phyloP scores from a whole-genome alignment of 768 basidiomycete genomes.

The Rhodotorula babjevae region DNA sequence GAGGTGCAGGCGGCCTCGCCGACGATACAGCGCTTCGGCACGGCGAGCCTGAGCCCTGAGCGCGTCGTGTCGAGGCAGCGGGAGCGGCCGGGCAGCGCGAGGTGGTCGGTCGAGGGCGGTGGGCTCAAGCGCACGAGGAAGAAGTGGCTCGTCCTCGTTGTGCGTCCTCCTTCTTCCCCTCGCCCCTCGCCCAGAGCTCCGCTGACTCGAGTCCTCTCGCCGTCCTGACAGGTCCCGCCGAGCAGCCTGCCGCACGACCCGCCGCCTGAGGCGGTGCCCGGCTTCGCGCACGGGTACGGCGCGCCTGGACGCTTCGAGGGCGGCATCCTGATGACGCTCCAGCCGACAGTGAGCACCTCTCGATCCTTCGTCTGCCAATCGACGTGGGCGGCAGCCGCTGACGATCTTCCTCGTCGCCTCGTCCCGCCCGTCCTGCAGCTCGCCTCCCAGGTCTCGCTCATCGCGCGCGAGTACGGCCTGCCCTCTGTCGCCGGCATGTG shows the following conservation, averaged over 20 bases:
- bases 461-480: conserved; percentile 75
- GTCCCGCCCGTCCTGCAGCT: conserved; percentile 52
- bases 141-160: conserved; percentile 23
- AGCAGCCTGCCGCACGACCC: conserved; percentile 14
- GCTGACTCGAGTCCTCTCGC: not conserved
- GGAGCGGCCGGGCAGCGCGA: not conserved
- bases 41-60: too few species aligned
- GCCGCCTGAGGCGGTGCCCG: conserved; percentile 6
- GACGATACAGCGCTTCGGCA: not conserved
- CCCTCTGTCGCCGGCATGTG: conserved; percentile 71
- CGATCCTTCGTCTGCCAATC: not conserved
- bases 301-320: not conserved
- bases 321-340: conserved; percentile 20
- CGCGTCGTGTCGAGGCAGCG: not conserved
- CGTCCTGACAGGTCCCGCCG: conserved; percentile 6
- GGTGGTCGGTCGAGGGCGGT: not conserved
- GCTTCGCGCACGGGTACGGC: conserved; percentile 13
- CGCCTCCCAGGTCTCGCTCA: conserved; percentile 68
- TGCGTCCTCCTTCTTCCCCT: not conserved
- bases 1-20: not conserved
- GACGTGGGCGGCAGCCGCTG: too few species aligned
- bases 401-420: not conserved
- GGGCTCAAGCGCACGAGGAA: not conserved
- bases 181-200: not conserved
- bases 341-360: conserved; percentile 8